These are phyloP conservation scores for Simmondsia chinensis DNA, from an alignment of 148 eudicot genomes.

Conservation along the genomic window DNA sequence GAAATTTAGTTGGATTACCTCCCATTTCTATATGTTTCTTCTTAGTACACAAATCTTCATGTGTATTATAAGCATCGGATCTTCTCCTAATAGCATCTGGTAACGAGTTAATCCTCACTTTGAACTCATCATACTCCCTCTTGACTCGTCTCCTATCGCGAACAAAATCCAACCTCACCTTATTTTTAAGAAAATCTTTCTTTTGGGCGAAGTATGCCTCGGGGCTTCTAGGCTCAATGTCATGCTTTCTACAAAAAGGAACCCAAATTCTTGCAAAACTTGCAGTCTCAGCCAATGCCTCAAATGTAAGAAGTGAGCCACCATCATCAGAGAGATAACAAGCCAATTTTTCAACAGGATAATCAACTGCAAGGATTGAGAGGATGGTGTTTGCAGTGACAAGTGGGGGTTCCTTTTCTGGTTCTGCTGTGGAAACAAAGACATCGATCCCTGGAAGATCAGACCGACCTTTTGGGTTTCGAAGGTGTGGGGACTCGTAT, in stretches of 20 bases:
- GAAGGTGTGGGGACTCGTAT: not conserved
- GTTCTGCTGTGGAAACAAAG: not conserved
- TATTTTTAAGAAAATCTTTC: not conserved
- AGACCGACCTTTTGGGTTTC: not conserved
- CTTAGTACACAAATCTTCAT: not conserved
- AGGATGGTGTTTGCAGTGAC: constrained; percentile 1
- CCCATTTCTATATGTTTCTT: not conserved
- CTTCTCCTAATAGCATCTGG: not conserved
- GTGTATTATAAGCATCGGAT: not conserved
- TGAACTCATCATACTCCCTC: not conserved
- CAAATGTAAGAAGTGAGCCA: constrained; percentile 2
- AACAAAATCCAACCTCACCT: not conserved
- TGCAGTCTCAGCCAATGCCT: not conserved
- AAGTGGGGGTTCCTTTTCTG: constrained; percentile 1
- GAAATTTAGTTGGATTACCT: not conserved
- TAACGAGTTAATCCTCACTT: not conserved
- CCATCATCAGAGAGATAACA: constrained; percentile 1
- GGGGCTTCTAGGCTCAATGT: not conserved
- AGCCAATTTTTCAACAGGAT: not conserved
- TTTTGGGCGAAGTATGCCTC: not conserved
- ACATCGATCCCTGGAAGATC: constrained; percentile 2
- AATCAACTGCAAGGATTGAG: not conserved
- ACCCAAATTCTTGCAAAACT: not conserved
- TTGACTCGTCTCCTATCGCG: not conserved
- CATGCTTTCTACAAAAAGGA: constrained; percentile 1